Conservation (phyloP, 139 green algal species). For the Prasinococcaceae sp. region DNA sequence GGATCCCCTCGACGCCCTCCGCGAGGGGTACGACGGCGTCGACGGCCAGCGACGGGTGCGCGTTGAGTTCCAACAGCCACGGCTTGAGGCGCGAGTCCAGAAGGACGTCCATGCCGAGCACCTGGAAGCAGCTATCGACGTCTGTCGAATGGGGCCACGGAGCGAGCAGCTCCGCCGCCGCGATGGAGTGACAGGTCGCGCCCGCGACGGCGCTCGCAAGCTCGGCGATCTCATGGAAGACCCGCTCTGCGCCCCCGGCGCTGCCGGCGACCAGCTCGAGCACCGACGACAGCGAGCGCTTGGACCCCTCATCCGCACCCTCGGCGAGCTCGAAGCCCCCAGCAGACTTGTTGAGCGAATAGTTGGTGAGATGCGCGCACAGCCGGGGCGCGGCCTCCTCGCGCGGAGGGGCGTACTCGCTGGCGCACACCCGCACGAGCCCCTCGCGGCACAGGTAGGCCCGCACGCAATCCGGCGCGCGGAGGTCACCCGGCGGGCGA, state of each 20-base stretch:
- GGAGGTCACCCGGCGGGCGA: background rate
- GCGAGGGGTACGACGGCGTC: too few species aligned
- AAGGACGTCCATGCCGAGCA: slow-evolving; percentile 18
- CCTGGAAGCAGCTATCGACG: slow-evolving; percentile 15
- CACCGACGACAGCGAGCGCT: background rate
- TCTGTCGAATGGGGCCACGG: background rate
- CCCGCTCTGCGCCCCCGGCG: background rate
- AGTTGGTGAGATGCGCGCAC: slow-evolving; percentile 19
- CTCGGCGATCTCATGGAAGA: slow-evolving; percentile 3
- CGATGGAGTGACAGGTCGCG: background rate
- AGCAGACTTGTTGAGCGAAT: slow-evolving; percentile 9
- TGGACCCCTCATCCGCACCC: too few species aligned
- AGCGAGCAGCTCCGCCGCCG: background rate
- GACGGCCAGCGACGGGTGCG: slow-evolving; percentile 4
- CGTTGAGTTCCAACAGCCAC: slow-evolving; percentile 17
- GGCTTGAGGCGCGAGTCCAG: slow-evolving; percentile 9
- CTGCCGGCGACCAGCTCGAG: background rate
- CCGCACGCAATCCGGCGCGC: background rate
- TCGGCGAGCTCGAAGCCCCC: slow-evolving; percentile 1
- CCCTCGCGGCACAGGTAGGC: slow-evolving; percentile 30
- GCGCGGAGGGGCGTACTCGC: too few species aligned
- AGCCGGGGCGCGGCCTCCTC: too few species aligned
- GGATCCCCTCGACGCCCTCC: too few species aligned
- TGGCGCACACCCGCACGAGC: too few species aligned
- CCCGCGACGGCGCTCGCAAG: background rate